Evolutionary conservation across 768 basidiomycete species (phyloP).

Genomic region (Favolaschia claudopus): DNA sequence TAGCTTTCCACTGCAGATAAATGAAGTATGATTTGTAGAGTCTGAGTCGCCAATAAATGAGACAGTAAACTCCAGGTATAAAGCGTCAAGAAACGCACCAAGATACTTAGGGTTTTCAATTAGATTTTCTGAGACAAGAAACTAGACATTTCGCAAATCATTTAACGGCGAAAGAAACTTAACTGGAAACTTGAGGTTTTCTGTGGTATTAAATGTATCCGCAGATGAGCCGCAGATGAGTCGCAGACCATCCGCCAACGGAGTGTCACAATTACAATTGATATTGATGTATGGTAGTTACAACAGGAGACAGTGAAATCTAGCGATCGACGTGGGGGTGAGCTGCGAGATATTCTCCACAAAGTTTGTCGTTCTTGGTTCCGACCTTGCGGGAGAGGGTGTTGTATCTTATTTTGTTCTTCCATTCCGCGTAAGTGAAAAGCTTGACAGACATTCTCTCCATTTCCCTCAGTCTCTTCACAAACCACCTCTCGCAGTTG

Average conservation of each 20-base stretch:
- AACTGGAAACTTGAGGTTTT: neutral
- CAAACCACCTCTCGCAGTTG: slow-evolving; percentile 20
- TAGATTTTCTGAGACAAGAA: neutral
- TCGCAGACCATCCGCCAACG: neutral
- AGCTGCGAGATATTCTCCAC: slow-evolving; percentile 1
- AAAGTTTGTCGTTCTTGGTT: neutral
- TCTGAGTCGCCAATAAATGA: too few species aligned
- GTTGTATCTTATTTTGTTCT: slow-evolving; percentile 5
- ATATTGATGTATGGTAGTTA: neutral
- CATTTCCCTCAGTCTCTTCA: slow-evolving; percentile 13
- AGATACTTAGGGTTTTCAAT: slow-evolving; percentile 10
- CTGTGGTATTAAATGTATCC: slow-evolving; percentile 1
- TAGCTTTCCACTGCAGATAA: too few species aligned
- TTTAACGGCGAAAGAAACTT: slow-evolving; percentile 3
- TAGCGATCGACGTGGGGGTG: too few species aligned
- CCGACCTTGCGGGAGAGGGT: neutral
- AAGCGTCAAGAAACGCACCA: too few species aligned
- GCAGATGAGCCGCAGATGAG: slow-evolving; percentile 11
- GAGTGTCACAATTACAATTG: neutral
- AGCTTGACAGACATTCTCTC: neutral
- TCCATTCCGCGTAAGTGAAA: slow-evolving; percentile 7
- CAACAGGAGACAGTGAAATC: neutral
- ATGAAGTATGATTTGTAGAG: too few species aligned
- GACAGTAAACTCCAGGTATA: too few species aligned
- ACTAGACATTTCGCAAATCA: neutral